These are phyloP conservation scores for Calvatia gigantea DNA, from an alignment of 768 basidiomycete genomes.

Conservation along the genomic window DNA sequence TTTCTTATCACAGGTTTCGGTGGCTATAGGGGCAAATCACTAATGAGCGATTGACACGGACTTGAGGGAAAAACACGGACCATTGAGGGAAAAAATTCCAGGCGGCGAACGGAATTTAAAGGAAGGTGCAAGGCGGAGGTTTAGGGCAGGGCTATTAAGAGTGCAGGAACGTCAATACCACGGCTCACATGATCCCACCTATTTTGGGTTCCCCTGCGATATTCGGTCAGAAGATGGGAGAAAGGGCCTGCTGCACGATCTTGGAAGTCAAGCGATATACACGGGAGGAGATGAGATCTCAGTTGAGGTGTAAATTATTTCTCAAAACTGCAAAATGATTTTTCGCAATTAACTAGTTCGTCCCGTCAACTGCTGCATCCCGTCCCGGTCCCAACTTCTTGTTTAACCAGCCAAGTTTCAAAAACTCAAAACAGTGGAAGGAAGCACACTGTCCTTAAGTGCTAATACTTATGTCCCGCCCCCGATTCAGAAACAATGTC, in stretches of 20 bases:
- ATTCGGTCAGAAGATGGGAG: background rate
- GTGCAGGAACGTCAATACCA: background rate
- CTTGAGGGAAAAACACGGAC: slow-evolving; percentile 24
- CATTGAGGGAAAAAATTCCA: slow-evolving; percentile 26
- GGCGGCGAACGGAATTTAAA: slow-evolving; percentile 25
- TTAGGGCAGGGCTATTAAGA: slow-evolving; percentile 28
- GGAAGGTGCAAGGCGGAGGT: slow-evolving; percentile 13
- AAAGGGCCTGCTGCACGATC: background rate
- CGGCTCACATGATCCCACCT: background rate
- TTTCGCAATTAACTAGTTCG: too few relatives aligned
- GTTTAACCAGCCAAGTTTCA: too few relatives aligned
- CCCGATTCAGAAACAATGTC: too few relatives aligned
- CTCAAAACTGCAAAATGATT: background rate
- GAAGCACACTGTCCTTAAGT: too few relatives aligned
- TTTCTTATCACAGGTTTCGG: slow-evolving; percentile 61
- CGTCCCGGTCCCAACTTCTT: too few relatives aligned
- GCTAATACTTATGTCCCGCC: too few relatives aligned
- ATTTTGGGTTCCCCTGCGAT: background rate
- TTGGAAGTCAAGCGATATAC: background rate
- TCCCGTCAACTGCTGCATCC: too few relatives aligned
- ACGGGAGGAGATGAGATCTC: slow-evolving; percentile 3
- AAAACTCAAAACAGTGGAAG: too few relatives aligned
- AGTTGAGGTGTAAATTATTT: slow-evolving; percentile 8
- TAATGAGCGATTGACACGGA: slow-evolving; percentile 2
- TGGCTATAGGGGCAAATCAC: slow-evolving; percentile 25